A percentile compares a stretch with the other conserved stretches of the same genome.
Evolutionary conservation across 208 protist genomes (phyloP).

Genomic region (Strigomonas culicis): DNA sequence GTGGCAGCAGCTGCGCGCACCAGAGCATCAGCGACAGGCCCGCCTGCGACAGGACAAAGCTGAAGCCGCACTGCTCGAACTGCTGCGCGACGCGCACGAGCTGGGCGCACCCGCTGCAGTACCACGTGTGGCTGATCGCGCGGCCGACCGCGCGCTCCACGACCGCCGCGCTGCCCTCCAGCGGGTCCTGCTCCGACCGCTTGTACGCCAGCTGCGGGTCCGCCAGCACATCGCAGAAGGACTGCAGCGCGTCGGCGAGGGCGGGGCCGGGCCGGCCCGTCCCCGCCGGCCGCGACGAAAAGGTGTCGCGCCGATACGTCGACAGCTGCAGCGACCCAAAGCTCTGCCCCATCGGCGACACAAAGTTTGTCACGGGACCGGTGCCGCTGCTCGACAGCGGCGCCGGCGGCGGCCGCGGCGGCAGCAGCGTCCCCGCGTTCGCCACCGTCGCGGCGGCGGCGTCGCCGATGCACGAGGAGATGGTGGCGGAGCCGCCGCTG

Average conservation of each 20-base stretch:
- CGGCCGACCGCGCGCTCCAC: slow-evolving; percentile 10
- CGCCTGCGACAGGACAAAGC: slow-evolving; percentile 24
- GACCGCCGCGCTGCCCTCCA: not conserved
- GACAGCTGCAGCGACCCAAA: not conserved
- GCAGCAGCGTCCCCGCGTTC: not conserved
- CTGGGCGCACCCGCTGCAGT: slow-evolving; percentile 32
- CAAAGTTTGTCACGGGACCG: slow-evolving; percentile 12
- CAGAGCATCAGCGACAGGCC: slow-evolving; percentile 56
- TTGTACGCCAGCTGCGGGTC: not conserved
- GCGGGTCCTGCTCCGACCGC: not conserved
- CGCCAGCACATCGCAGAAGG: not conserved
- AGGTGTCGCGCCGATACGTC: not conserved
- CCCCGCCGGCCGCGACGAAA: not conserved
- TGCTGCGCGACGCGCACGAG: slow-evolving; percentile 22
- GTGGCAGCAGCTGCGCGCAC: slow-evolving; percentile 39
- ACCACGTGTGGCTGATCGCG: slow-evolving; percentile 43
- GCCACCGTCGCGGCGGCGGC: not conserved
- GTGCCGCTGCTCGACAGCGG: not conserved
- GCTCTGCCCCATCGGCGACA: not conserved
- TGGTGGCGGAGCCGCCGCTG: not conserved
- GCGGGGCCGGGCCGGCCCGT: too few relatives aligned
- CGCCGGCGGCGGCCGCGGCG: not conserved
- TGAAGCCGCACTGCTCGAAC: slow-evolving; percentile 44
- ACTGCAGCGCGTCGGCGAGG: not conserved
- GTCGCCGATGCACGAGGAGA: not conserved